phyloP scores from a whole-genome alignment of 306 rosid genomes.

The Vigna reflexopilosa region DNA sequence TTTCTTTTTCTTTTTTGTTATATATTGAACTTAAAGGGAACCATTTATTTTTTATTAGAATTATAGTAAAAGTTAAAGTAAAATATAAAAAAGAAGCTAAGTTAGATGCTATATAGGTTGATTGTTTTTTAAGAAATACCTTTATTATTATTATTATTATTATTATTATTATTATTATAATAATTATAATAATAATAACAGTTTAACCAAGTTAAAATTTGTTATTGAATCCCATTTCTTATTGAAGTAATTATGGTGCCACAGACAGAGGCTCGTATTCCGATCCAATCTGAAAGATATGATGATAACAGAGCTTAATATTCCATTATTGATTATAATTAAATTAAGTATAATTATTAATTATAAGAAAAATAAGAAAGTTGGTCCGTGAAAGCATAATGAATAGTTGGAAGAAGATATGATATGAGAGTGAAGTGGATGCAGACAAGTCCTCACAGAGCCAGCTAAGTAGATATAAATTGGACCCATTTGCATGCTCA shows the following conservation, averaged over 20 bases:
- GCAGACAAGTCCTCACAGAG: slow-evolving; percentile 56
- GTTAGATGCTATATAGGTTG: too few relatives aligned
- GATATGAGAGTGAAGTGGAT: slow-evolving; percentile 45
- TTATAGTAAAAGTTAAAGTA: too few relatives aligned
- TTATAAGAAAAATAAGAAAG: not conserved
- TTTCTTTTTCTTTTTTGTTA: too few relatives aligned
- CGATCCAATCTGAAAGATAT: not conserved
- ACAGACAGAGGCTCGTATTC: not conserved
- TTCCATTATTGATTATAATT: not conserved
- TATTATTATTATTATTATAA: too few relatives aligned
- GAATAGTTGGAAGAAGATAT: slow-evolving; percentile 52
- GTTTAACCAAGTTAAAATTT: not conserved
- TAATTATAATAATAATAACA: not conserved
- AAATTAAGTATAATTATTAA: not conserved
- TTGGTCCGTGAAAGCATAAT: slow-evolving; percentile 42
- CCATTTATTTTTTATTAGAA: too few relatives aligned
- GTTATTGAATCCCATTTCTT: not conserved
- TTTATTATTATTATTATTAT: not conserved
- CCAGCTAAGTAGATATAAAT: slow-evolving; percentile 60
- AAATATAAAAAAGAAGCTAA: too few relatives aligned
- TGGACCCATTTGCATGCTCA: slow-evolving; percentile 66
- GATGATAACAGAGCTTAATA: not conserved
- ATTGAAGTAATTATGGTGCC: not conserved
- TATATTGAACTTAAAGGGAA: too few relatives aligned
- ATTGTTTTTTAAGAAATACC: too few relatives aligned